Conservation (phyloP, 345 rosid species). For the Gossypium herbaceum region DNA sequence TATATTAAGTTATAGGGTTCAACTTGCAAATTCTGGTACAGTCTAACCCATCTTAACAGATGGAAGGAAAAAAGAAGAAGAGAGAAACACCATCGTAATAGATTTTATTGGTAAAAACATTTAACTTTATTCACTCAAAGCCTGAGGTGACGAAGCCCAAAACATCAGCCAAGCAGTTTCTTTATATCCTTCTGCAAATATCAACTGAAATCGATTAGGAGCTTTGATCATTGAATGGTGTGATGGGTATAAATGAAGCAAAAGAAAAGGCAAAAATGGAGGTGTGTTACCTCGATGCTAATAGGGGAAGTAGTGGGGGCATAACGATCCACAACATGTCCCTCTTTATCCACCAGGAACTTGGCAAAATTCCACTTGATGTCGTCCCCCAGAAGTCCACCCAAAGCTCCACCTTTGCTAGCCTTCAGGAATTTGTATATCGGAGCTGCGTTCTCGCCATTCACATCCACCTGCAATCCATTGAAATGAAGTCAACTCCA, state of each 20-base stretch:
- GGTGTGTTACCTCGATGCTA: constrained; percentile 64
- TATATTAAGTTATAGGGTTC: not conserved
- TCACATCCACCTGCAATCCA: constrained; percentile 65
- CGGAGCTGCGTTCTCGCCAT: constrained; percentile 69
- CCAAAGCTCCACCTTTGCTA: constrained; percentile 73
- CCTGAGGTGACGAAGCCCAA: not conserved
- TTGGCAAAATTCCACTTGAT: constrained; percentile 93
- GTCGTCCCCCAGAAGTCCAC: constrained; percentile 59
- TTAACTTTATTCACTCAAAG: not conserved
- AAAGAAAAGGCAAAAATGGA: not conserved
- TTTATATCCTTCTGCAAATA: constrained; percentile 49
- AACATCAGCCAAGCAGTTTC: constrained; percentile 35
- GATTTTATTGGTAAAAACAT: not conserved
- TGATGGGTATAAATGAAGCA: not conserved
- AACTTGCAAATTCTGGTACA: not conserved
- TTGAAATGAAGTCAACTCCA: not conserved
- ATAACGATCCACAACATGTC: constrained; percentile 70
- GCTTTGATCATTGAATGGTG: not conserved
- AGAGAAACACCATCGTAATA: not conserved
- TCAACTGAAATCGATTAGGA: not conserved
- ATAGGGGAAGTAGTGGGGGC: constrained; percentile 92
- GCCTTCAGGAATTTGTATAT: constrained; percentile 81
- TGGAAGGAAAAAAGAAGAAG: not conserved
- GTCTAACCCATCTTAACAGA: not conserved
- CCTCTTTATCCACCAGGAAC: constrained; percentile 78